phyloP scores from a whole-genome alignment of 768 basidiomycete species.

The Hygrophorus pudorinus region DNA sequence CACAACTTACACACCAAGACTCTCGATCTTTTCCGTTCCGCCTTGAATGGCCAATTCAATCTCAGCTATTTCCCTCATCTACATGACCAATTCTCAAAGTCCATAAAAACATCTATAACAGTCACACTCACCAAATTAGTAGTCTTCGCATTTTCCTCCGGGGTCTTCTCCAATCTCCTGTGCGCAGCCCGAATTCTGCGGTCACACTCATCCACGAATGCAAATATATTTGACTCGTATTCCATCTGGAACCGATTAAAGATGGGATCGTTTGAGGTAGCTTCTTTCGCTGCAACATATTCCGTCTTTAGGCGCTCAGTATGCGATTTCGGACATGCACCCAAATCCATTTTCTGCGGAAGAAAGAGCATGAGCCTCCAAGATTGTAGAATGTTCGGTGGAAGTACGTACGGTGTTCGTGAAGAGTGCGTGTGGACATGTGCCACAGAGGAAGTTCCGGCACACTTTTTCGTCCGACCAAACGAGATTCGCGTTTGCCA shows the following conservation, averaged over 20 bases:
- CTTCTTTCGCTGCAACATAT: constrained; percentile 71
- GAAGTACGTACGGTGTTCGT: constrained; percentile 80
- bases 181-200: constrained; percentile 90
- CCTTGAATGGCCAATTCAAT: constrained; percentile 98
- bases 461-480: constrained; percentile 98
- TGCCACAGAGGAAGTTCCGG: constrained; percentile 95
- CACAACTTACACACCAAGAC: constrained; percentile 49
- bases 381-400: constrained; percentile 6
- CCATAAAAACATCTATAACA: background rate
- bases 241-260: constrained; percentile 87
- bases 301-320: constrained; percentile 90
- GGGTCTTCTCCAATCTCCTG: constrained; percentile 94
- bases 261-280: constrained; percentile 68
- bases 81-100: background rate
- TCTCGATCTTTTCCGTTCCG: constrained; percentile 96
- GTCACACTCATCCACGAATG: constrained; percentile 98
- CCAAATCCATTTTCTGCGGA: constrained; percentile 96
- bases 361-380: background rate
- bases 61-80: constrained; percentile 99
- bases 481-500: constrained; percentile 82
- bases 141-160: constrained; percentile 98
- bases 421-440: constrained; percentile 96
- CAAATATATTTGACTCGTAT: constrained; percentile 91
- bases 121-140: constrained; percentile 67
- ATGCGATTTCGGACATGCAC: constrained; percentile 94